phyloP scores from a whole-genome alignment of 495 filamentous ascomycete genomes.

The Talaromyces trachyspermus region DNA sequence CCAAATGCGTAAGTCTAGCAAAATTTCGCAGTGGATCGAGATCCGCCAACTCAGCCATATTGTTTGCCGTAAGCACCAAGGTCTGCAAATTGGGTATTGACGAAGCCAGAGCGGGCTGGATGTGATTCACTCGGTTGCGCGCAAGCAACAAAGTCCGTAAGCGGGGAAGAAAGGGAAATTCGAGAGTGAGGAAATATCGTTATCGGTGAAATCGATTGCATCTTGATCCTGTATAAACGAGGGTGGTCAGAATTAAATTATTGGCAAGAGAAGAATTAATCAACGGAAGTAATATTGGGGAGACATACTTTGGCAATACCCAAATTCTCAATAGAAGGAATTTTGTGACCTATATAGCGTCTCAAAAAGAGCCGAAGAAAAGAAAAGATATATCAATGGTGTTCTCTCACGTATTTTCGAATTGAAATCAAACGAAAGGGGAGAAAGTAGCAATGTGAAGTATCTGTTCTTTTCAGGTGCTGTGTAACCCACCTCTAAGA shows the following conservation, averaged over 20 bases:
- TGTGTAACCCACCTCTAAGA: conserved; percentile 87
- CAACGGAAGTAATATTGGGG: background rate
- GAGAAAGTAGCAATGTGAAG: conserved; percentile 62
- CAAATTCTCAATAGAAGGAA: conserved; percentile 95
- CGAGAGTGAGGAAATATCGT: conserved; percentile 79
- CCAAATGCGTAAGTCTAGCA: conserved; percentile 64
- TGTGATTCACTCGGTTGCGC: conserved; percentile 74
- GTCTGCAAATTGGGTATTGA: conserved; percentile 72
- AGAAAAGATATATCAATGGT: conserved; percentile 66
- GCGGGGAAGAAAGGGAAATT: conserved; percentile 92
- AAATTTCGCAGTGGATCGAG: conserved; percentile 74
- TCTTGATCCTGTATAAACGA: conserved; percentile 59
- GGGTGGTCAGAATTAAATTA: conserved; percentile 3
- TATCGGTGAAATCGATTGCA: conserved; percentile 96
- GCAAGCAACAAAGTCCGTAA: conserved; percentile 80
- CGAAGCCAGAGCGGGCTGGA: conserved; percentile 65
- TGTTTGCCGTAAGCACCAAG: conserved; percentile 71
- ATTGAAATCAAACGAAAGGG: conserved; percentile 28
- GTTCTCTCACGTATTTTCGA: conserved; percentile 43
- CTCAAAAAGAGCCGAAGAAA: conserved; percentile 39
- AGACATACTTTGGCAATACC: conserved; percentile 80
- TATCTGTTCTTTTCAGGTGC: conserved; percentile 90
- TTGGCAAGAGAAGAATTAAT: background rate
- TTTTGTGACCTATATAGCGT: conserved; percentile 82
- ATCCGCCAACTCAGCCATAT: conserved; percentile 73